Evolutionary conservation across 305 asterid species (phyloP).

Genomic region (Plantago lanceolata): DNA sequence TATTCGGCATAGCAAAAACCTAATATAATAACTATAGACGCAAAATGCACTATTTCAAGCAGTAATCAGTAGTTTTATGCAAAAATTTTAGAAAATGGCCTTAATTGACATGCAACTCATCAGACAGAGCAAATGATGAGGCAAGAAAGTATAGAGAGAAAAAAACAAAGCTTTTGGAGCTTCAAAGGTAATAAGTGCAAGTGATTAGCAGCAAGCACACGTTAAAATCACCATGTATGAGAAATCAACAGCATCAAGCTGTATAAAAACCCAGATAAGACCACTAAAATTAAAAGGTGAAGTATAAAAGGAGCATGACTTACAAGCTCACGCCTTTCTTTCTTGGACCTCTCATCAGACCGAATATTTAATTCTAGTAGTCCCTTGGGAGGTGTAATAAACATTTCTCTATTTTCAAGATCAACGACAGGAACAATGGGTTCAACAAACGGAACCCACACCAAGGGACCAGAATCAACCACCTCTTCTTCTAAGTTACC

Average conservation of each 20-base stretch:
- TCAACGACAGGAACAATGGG: constrained; percentile 85
- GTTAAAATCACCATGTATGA: not conserved
- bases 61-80: too few relatives aligned
- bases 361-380: constrained; percentile 81
- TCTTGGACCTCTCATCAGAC: constrained; percentile 75
- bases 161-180: not conserved
- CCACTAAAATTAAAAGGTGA: constrained; percentile 19
- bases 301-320: constrained; percentile 37
- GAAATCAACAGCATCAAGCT: constrained; percentile 17
- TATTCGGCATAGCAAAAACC: not conserved
- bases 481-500: constrained; percentile 33
- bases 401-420: constrained; percentile 68
- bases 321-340: constrained; percentile 96
- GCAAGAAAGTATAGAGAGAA: too few relatives aligned
- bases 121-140: too few relatives aligned
- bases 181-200: not conserved
- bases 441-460: constrained; percentile 93
- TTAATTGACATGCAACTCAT: too few relatives aligned
- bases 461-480: constrained; percentile 59
- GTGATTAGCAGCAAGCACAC: not conserved
- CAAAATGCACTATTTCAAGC: too few relatives aligned
- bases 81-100: too few relatives aligned
- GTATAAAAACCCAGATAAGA: constrained; percentile 10
- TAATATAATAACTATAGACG: too few relatives aligned
- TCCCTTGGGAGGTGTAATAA: constrained; percentile 96